phyloP scores from a whole-genome alignment of 2,329 filamentous ascomycete genomes.

The Phoma sp. region DNA sequence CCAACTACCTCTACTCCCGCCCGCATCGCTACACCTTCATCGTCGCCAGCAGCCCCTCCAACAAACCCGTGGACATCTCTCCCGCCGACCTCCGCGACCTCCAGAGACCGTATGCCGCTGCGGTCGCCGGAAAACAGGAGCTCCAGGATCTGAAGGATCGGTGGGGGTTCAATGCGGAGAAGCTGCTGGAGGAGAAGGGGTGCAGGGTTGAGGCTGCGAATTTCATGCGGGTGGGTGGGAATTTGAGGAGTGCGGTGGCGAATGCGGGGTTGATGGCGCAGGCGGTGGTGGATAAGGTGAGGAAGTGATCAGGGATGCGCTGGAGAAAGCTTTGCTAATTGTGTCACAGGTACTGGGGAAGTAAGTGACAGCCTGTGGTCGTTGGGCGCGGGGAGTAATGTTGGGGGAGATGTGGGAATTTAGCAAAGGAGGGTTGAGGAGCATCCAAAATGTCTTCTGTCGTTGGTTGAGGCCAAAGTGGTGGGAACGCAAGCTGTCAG shows the following conservation, averaged over 20 bases:
- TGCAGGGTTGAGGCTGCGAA: conserved; percentile 25
- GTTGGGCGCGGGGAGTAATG: too few relatives aligned
- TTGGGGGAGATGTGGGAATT: too few relatives aligned
- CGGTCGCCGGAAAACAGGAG: conserved; percentile 24
- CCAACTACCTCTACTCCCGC: conserved; percentile 28
- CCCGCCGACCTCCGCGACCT: conserved; percentile 24
- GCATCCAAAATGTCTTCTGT: too few relatives aligned
- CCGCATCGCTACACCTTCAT: conserved; percentile 33
- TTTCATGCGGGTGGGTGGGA: conserved; percentile 28
- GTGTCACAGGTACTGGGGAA: too few relatives aligned
- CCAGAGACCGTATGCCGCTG: conserved; percentile 24
- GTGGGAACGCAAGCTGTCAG: too few relatives aligned
- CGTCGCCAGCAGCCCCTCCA: conserved; percentile 14
- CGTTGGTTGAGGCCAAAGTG: too few relatives aligned
- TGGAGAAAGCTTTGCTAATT: too few relatives aligned
- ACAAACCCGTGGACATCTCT: conserved; percentile 13
- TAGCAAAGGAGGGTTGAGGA: too few relatives aligned
- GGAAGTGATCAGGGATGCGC: background rate
- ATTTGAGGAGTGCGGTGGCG: conserved; percentile 19
- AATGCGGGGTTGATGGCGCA: conserved; percentile 26
- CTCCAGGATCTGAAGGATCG: conserved; percentile 32
- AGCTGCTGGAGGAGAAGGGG: conserved; percentile 27
- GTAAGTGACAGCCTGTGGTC: too few relatives aligned
- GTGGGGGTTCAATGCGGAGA: conserved; percentile 29
- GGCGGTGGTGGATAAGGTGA: conserved; percentile 25